Evolutionary conservation across 371 early-diverging fungal genomes (phyloP).

Genomic region (Actinomucor elegans): DNA sequence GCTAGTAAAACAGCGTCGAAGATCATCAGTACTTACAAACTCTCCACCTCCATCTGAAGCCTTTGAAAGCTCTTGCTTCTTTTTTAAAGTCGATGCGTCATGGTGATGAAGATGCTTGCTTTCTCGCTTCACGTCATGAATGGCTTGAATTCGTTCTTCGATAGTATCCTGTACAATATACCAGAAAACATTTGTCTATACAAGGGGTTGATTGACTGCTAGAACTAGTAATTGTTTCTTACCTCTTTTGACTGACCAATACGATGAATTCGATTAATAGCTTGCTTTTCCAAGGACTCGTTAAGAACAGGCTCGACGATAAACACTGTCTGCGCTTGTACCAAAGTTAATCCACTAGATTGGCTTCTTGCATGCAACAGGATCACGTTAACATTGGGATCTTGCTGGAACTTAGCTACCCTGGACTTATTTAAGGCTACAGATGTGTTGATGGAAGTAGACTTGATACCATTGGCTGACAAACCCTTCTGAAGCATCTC

Average conservation of each 20-base stretch:
- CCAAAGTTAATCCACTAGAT: constrained; percentile 47
- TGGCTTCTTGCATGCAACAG: constrained; percentile 55
- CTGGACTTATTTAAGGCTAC: constrained; percentile 17
- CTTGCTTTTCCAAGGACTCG: constrained; percentile 51
- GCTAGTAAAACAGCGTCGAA: constrained; percentile 14
- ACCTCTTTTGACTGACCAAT: constrained; percentile 32
- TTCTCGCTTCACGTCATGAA: constrained; percentile 39
- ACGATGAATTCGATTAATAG: constrained; percentile 50
- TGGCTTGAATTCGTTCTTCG: constrained; percentile 48
- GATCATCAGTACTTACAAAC: constrained; percentile 11
- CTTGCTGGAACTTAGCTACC: constrained; percentile 38
- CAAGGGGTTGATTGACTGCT: too few species aligned
- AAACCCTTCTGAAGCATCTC: constrained; percentile 53
- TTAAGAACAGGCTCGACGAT: constrained; percentile 57
- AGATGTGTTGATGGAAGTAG: constrained; percentile 34
- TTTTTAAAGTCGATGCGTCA: neutral
- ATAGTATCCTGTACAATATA: constrained; percentile 42
- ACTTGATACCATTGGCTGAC: constrained; percentile 44
- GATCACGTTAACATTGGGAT: constrained; percentile 43
- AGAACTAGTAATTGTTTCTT: neutral
- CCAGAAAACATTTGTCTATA: constrained; percentile 27
- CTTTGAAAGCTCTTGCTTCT: neutral
- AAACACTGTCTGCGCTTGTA: constrained; percentile 51
- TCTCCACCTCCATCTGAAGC: constrained; percentile 16
- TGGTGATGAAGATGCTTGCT: neutral